Conservation (phyloP, 2,329 filamentous ascomycete species). For the Madurella mycetomatis region DNA sequence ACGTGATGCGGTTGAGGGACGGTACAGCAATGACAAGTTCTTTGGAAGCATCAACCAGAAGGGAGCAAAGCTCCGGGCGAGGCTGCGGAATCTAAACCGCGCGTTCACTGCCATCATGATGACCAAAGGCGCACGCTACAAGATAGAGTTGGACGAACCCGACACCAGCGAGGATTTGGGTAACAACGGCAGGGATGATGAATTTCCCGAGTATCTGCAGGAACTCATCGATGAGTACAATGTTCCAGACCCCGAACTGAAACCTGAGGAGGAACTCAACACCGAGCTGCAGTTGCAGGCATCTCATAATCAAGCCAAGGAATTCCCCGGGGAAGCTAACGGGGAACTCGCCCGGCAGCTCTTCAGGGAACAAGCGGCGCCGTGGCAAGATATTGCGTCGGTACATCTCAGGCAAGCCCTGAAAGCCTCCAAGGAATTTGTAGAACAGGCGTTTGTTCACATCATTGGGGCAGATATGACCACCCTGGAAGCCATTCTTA, state of each 20-base stretch:
- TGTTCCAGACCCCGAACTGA: slow-evolving; percentile 26
- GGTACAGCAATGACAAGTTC: slow-evolving; percentile 39
- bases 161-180: neutral
- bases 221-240: slow-evolving; percentile 31
- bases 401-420: slow-evolving; percentile 34
- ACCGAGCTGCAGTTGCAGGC: slow-evolving; percentile 32
- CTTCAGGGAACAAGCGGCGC: slow-evolving; percentile 36
- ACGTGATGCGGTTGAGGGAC: slow-evolving; percentile 36
- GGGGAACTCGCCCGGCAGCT: slow-evolving; percentile 35
- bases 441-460: slow-evolving; percentile 34
- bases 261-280: slow-evolving; percentile 20
- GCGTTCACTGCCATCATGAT: slow-evolving; percentile 2
- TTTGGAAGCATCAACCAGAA: neutral
- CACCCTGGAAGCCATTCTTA: slow-evolving; percentile 25
- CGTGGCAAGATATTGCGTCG: slow-evolving; percentile 37
- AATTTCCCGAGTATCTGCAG: slow-evolving; percentile 28
- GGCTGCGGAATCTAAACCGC: slow-evolving; percentile 1
- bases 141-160: neutral
- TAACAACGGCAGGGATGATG: neutral
- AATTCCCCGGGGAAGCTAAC: slow-evolving; percentile 38
- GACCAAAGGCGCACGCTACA: slow-evolving; percentile 2
- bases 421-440: slow-evolving; percentile 32
- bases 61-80: slow-evolving; percentile 3
- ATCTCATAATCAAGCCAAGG: slow-evolving; percentile 36
- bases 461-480: slow-evolving; percentile 28